Percentiles rank a stretch among this genome's conserved stretches.
These are phyloP conservation scores for Picea abies DNA, from an alignment of 83 land plant species.

Conservation along the genomic window DNA sequence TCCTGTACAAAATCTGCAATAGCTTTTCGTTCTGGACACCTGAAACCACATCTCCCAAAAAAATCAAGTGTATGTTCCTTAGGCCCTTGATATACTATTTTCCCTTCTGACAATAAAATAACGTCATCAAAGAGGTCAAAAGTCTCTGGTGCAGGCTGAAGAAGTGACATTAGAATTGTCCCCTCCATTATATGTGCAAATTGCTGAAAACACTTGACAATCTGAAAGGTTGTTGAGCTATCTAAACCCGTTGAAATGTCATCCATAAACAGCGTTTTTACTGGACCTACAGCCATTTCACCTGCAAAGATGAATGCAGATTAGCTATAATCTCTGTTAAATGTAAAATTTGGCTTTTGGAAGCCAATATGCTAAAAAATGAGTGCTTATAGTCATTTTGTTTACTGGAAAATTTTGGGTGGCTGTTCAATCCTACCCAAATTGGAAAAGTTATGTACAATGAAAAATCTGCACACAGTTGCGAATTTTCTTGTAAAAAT, in stretches of 20 bases:
- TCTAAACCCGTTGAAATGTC: slow-evolving; percentile 45
- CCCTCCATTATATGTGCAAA: slow-evolving; percentile 28
- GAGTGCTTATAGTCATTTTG: not conserved
- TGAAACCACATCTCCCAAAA: slow-evolving; percentile 33
- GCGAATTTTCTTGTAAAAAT: not conserved
- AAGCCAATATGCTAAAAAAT: not conserved
- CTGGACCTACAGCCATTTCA: slow-evolving; percentile 38
- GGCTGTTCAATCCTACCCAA: not conserved
- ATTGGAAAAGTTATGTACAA: not conserved
- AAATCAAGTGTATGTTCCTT: slow-evolving; percentile 13
- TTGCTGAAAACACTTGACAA: slow-evolving; percentile 35
- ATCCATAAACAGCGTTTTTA: slow-evolving; percentile 35
- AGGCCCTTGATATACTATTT: slow-evolving; percentile 40
- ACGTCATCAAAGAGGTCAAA: slow-evolving; percentile 43
- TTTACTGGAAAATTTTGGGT: not conserved
- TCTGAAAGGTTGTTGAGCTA: slow-evolving; percentile 42
- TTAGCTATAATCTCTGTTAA: not conserved
- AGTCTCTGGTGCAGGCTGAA: slow-evolving; percentile 47
- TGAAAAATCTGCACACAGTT: not conserved
- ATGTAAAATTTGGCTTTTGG: no score
- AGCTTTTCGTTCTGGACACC: slow-evolving; percentile 36
- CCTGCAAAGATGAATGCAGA: slow-evolving; percentile 16
- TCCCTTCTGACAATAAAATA: slow-evolving; percentile 31
- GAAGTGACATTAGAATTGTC: slow-evolving; percentile 36
- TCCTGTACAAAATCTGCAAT: slow-evolving; percentile 40